These are phyloP conservation scores for Zygnema cylindricum DNA, from an alignment of 139 green algal species.

Conservation along the genomic window DNA sequence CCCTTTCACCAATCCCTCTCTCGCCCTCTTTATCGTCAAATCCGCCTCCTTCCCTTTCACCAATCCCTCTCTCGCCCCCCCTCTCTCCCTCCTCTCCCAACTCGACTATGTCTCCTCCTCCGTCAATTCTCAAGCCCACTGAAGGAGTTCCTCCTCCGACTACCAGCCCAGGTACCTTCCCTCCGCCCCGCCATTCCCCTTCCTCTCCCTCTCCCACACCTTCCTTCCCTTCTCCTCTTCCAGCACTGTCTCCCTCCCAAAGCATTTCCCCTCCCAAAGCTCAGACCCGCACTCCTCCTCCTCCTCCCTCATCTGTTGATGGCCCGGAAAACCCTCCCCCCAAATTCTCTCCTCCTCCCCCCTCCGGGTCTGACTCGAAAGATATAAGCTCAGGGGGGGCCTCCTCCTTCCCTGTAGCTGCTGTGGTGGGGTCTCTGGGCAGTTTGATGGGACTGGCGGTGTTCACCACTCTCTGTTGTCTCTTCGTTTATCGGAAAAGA, in stretches of 20 bases:
- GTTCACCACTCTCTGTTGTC: background rate
- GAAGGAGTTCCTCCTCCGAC: background rate
- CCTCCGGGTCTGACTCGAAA: background rate
- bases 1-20: background rate
- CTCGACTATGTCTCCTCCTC: background rate
- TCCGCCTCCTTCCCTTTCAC: background rate
- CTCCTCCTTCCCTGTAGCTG: conserved; percentile 30
- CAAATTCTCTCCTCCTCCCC: background rate
- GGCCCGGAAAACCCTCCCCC: background rate
- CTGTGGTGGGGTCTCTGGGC: conserved; percentile 2
- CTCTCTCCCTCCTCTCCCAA: background rate
- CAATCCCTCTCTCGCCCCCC: background rate
- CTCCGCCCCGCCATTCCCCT: background rate
- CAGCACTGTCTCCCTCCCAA: too few species aligned
- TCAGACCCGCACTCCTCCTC: background rate
- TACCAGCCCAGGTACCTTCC: background rate
- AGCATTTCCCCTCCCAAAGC: conserved; percentile 7
- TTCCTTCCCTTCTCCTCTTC: background rate
- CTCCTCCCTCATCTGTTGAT: background rate
- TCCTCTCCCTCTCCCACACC: background rate
- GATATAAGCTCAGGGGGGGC: background rate
- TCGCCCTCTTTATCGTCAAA: background rate
- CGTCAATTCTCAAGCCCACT: background rate
- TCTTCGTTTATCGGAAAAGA: conserved; percentile 7
- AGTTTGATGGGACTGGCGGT: background rate